Conservation (phyloP, 257 asterid species). For the Agastache rugosa region DNA sequence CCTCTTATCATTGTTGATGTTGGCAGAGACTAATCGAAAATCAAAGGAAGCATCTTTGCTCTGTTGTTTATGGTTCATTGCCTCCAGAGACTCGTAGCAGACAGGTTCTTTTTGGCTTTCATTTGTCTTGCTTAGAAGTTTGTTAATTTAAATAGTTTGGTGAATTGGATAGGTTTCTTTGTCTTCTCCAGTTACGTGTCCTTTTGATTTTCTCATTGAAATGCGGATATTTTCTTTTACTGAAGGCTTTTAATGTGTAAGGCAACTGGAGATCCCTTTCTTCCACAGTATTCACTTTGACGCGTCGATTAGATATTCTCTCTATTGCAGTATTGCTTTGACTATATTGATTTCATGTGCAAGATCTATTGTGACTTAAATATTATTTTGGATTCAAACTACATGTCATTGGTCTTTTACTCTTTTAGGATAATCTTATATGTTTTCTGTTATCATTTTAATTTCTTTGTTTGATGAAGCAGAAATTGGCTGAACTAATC, state of each 20-base stretch:
- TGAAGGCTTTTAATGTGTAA: not conserved
- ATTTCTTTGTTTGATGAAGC: slow-evolving; percentile 30
- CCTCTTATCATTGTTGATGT: slow-evolving; percentile 34
- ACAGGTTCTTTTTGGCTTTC: slow-evolving; percentile 66
- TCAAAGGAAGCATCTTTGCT: slow-evolving; percentile 76
- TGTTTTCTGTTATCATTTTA: slow-evolving; percentile 18
- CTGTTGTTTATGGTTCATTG: slow-evolving; percentile 97
- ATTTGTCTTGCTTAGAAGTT: slow-evolving; percentile 34
- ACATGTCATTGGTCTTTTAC: slow-evolving; percentile 10
- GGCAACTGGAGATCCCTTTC: not conserved
- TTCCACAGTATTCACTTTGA: slow-evolving; percentile 2
- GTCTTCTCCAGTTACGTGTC: not conserved
- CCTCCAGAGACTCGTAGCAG: slow-evolving; percentile 95
- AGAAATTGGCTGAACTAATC: slow-evolving; percentile 52
- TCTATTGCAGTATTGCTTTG: not conserved
- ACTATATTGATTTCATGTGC: slow-evolving; percentile 1
- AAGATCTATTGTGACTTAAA: not conserved
- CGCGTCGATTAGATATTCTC: not conserved
- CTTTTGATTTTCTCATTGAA: not conserved
- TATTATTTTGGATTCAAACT: slow-evolving; percentile 25
- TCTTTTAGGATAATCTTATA: slow-evolving; percentile 10
- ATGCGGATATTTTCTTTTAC: not conserved
- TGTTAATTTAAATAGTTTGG: slow-evolving; percentile 8
- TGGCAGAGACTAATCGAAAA: slow-evolving; percentile 74
- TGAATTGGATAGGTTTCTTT: slow-evolving; percentile 18